phyloP scores from a whole-genome alignment of 75 land plant genomes.

The Sequoiadendron giganteum region DNA sequence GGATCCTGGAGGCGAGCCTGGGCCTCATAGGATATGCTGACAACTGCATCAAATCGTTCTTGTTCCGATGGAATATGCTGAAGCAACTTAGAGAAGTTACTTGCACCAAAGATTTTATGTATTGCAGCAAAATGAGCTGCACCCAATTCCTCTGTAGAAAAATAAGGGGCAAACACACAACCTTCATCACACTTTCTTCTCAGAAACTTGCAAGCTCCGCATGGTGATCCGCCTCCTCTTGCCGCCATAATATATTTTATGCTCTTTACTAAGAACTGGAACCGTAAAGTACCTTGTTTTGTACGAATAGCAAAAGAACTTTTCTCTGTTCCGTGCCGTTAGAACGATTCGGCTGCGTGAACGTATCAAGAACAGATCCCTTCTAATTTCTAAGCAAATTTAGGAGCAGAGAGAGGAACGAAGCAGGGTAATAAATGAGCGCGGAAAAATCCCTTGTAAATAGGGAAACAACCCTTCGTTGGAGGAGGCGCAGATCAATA shows the following conservation, averaged over 20 bases:
- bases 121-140: conserved; percentile 50
- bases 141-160: conserved; percentile 40
- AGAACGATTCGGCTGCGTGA: too few species aligned
- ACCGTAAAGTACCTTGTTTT: not conserved
- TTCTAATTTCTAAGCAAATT: not conserved
- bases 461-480: too few species aligned
- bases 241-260: not conserved
- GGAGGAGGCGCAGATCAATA: not conserved
- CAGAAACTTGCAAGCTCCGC: conserved; percentile 54
- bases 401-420: not conserved
- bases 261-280: not conserved
- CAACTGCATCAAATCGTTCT: conserved; percentile 40
- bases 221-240: conserved; percentile 14
- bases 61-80: conserved; percentile 21
- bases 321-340: not conserved
- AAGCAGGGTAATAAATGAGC: not conserved
- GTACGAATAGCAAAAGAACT: not conserved
- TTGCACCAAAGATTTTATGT: conserved; percentile 54
- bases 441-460: not conserved
- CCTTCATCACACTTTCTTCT: conserved; percentile 40
- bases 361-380: not conserved
- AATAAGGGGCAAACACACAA: conserved; percentile 49
- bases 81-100: conserved; percentile 50
- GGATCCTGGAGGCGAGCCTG: conserved; percentile 51
- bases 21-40: conserved; percentile 48